Evolutionary conservation across 2,329 filamentous ascomycete genomes (phyloP), one percentile per base, ranked within the genome.

Genomic region (Trichoderma endophyticum): DNA sequence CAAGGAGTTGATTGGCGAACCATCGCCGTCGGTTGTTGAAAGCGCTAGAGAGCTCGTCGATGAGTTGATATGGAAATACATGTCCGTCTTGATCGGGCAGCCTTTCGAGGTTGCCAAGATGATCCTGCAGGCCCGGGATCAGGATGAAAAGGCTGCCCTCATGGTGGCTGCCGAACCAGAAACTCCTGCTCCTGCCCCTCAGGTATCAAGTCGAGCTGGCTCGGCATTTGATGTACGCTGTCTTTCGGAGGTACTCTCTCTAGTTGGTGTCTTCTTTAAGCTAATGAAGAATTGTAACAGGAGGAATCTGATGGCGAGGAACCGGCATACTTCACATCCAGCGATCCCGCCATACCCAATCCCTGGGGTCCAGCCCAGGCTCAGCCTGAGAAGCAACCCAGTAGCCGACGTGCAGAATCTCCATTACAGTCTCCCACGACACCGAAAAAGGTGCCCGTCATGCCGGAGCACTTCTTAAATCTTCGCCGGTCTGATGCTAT

Each of bases 91-190:
- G 78, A 91, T 97, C 80, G 92, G 94, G 69, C 96, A 99, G 83
- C 96, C 96, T 15, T 98, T 99, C 81, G 96, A 98, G 85, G 95
- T 98, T 72, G 94, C 95, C 78, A 98, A 98, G 87, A 96, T 92
- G 15, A 89, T 98, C 71, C 84, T 99, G 76, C 96, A 99, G 83
- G 90, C 94, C 66, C 89, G 87, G 75, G 83, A 81, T 74, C 88
- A 90, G 77, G 87, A 88, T 75, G 85, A 85, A 67, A 76, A 83
- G 43, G 84, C 84, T 54, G 73, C 76, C 11, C 66, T 79, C 48
- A 72, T 75, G 18, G 72, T 76, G 21, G 73, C 75, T n/a, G 64
- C 70, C 30, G 76, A 78, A 39, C 77, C 74, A 15, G 78, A 79
- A 56, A 32, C 62, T 2, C 51, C 64, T 67, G n/a, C 56, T 18